Percentiles rank a stretch among this genome's conserved stretches.
Conservation (phyloP, 2,329 filamentous ascomycete genomes). For the Ceratocystis smalleyi region DNA sequence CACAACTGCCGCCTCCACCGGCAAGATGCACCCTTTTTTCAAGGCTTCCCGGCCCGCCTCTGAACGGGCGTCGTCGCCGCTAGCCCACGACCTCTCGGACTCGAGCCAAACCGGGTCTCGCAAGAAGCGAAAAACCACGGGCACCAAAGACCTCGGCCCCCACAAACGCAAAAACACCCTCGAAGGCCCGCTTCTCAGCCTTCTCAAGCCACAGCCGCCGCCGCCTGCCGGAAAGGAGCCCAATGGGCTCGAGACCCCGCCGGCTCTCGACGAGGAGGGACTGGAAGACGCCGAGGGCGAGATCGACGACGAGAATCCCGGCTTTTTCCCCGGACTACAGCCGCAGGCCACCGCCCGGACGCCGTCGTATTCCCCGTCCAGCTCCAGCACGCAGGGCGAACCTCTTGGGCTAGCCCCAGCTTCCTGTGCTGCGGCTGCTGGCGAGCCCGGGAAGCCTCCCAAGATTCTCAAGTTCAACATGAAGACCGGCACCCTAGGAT, state of each 20-base stretch:
- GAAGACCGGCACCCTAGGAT: slow-evolving; percentile 46
- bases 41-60: slow-evolving; percentile 6
- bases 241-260: slow-evolving; percentile 10
- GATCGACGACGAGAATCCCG: slow-evolving; percentile 8
- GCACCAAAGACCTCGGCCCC: not conserved
- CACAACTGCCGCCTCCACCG: not conserved
- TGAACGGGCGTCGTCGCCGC: not conserved
- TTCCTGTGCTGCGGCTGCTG: slow-evolving; percentile 3
- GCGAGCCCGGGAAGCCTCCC: slow-evolving; percentile 21
- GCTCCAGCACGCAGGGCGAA: not conserved
- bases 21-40: slow-evolving; percentile 16
- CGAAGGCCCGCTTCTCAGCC: slow-evolving; percentile 10
- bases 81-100: slow-evolving; percentile 11
- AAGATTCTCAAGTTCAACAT: slow-evolving; percentile 43
- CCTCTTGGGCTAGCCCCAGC: slow-evolving; percentile 13
- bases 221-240: not conserved
- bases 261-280: slow-evolving; percentile 6
- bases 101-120: slow-evolving; percentile 5
- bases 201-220: slow-evolving; percentile 9
- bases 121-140: slow-evolving; percentile 14
- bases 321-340: not conserved
- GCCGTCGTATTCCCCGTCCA: slow-evolving; percentile 7
- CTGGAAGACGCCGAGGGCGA: slow-evolving; percentile 14
- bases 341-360: slow-evolving; percentile 3
- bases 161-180: slow-evolving; percentile 6